Percentiles rank a stretch among this genome's conserved stretches.
Conservation (phyloP, 768 basidiomycete species). For the Mycena pura region DNA sequence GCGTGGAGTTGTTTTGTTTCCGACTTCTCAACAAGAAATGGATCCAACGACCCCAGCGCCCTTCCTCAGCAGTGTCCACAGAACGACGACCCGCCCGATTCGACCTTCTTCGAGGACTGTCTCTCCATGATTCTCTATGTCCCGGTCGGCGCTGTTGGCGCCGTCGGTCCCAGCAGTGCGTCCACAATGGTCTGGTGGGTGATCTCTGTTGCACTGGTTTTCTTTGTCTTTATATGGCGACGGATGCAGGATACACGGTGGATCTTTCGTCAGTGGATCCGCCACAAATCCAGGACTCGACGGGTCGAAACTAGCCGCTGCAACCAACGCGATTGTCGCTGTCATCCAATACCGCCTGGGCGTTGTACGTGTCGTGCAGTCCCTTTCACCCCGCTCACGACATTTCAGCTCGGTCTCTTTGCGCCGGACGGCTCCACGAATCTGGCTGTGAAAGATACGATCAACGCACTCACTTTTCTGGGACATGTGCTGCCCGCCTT, state of each 20-base stretch:
- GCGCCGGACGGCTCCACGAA: constrained; percentile 75
- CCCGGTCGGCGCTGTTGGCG: constrained; percentile 52
- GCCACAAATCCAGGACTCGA: constrained; percentile 78
- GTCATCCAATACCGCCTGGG: constrained; percentile 88
- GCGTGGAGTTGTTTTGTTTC: constrained; percentile 2
- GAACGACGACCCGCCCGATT: constrained; percentile 49
- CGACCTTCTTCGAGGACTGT: constrained; percentile 77
- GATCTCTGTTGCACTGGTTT: background rate
- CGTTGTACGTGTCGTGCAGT: constrained; percentile 52
- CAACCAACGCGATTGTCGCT: constrained; percentile 77
- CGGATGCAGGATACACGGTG: constrained; percentile 77
- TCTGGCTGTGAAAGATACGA: constrained; percentile 70
- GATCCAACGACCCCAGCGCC: constrained; percentile 53
- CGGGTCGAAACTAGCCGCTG: constrained; percentile 74
- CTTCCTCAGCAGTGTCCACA: constrained; percentile 84
- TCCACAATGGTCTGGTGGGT: constrained; percentile 61
- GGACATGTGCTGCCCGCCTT: constrained; percentile 63
- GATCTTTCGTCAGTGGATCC: constrained; percentile 77
- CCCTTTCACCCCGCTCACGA: constrained; percentile 3
- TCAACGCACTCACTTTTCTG: constrained; percentile 70
- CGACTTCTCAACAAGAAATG: constrained; percentile 51
- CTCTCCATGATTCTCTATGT: constrained; percentile 80
- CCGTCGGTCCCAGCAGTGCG: constrained; percentile 37
- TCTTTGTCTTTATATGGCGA: background rate
- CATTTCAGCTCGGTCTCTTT: constrained; percentile 70